These are phyloP conservation scores for Urostyla sp. DNA, from an alignment of 73 alveolate species.

Conservation along the genomic window DNA sequence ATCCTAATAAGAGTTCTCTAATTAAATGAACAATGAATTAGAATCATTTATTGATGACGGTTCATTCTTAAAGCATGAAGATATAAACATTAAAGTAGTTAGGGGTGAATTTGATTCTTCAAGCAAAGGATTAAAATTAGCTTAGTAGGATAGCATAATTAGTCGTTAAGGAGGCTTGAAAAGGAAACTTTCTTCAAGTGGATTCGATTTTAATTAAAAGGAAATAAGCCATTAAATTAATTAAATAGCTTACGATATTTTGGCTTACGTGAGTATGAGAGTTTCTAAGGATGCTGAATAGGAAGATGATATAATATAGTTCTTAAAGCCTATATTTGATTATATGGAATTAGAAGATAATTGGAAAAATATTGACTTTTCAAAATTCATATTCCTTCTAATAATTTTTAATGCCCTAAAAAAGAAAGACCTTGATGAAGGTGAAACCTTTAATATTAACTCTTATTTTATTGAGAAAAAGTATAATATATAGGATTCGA, in stretches of 20 bases:
- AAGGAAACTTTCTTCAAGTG: neutral
- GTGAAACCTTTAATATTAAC: neutral
- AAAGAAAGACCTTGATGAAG: neutral
- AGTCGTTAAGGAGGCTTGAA: neutral
- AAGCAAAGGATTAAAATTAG: neutral
- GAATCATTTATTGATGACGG: no score
- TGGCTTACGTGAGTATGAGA: slow-evolving; percentile 20
- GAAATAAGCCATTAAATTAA: neutral
- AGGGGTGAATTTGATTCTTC: neutral
- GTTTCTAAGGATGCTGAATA: slow-evolving; percentile 33
- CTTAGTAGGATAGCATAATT: neutral
- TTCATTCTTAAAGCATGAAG: no score
- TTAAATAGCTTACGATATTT: slow-evolving; percentile 26
- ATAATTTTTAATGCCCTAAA: slow-evolving; percentile 15
- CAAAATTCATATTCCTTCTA: slow-evolving; percentile 22
- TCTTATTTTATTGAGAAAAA: slow-evolving; percentile 22
- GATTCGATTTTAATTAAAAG: neutral
- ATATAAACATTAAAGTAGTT: neutral
- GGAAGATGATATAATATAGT: slow-evolving; percentile 1
- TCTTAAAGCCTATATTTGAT: slow-evolving; percentile 29
- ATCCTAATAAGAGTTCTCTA: neutral
- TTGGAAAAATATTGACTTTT: slow-evolving; percentile 25
- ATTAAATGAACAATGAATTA: no score
- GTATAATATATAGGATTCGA: slow-evolving; percentile 1
- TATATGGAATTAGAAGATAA: neutral